Conservation (phyloP, 2,329 filamentous ascomycete species). For the Stemphylium lycopersici region DNA sequence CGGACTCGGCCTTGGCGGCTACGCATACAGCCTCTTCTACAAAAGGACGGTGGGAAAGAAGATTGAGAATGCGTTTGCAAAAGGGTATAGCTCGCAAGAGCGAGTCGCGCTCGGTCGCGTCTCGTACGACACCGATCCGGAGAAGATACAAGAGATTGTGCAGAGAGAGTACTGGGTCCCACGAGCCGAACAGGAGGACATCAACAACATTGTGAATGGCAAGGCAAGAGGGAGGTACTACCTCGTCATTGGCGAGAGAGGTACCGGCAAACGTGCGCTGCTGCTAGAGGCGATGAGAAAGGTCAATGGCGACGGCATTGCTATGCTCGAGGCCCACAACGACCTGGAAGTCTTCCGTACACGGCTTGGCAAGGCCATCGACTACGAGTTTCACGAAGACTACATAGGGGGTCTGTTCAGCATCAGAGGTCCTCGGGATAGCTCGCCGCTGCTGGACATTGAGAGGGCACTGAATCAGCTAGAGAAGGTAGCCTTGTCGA, state of each 20-base stretch:
- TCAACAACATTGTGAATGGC: slow-evolving; percentile 83
- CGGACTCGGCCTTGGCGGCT: slow-evolving; percentile 42
- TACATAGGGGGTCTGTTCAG: slow-evolving; percentile 96
- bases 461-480: slow-evolving; percentile 96
- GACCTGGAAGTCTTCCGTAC: slow-evolving; percentile 95
- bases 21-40: slow-evolving; percentile 44
- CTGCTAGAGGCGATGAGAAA: slow-evolving; percentile 92
- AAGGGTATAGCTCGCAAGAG: slow-evolving; percentile 44
- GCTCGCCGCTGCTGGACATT: slow-evolving; percentile 89
- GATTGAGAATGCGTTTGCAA: slow-evolving; percentile 44
- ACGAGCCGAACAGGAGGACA: slow-evolving; percentile 76
- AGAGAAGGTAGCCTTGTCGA: slow-evolving; percentile 85
- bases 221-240: slow-evolving; percentile 80
- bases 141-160: slow-evolving; percentile 37
- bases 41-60: slow-evolving; percentile 38
- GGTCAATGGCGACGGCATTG: slow-evolving; percentile 82
- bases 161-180: slow-evolving; percentile 75
- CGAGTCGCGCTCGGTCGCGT: slow-evolving; percentile 39
- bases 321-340: slow-evolving; percentile 95
- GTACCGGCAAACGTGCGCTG: slow-evolving; percentile 95
- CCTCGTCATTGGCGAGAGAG: slow-evolving; percentile 90
- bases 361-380: slow-evolving; percentile 87
- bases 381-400: slow-evolving; percentile 97
- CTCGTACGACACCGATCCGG: slow-evolving; percentile 35
- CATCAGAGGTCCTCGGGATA: slow-evolving; percentile 88